Base-by-base conservation (phyloP, 495 filamentous ascomycete species). In the Trypethelium eluteriae region DNA sequence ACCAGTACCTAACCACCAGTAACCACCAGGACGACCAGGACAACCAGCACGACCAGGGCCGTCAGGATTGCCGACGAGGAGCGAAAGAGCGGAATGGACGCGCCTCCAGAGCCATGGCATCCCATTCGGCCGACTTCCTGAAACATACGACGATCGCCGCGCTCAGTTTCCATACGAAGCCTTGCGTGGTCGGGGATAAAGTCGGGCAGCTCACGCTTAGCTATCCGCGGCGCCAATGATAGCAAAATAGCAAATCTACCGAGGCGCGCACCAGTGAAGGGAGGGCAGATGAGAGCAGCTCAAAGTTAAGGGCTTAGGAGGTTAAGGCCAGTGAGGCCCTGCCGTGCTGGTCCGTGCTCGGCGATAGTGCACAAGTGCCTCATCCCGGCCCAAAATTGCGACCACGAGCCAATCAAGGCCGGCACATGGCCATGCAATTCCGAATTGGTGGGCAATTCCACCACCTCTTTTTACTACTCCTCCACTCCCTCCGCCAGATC, bases 81-180 rank as follows among this genome's bases (percentile, higher is more conserved):
- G 25, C 25, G 25, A 25, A 53, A 18, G 49, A 53, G 49, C 49
- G 49, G 49, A 53, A 59, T 35, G 18, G 53, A 7, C 25, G 53
- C 53, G 53, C 11, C 32, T 59, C 53, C 25, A 34, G n/a, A 34
- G 32, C 25, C 25, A 14, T 36, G 25, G 53, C 53, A 59, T 59
- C 25, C 53, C 53, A 59, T 59, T 59, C 53, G 53, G 53, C 53
- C 53, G 53, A 44, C 41, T 44, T 44, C 41, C 41, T 44, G 41
- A 44, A 44, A 44, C 41, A 44, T 44, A 44, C 41, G 41, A 14
- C 41, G 41, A 44, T 44, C 41, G 41, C 25, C 25, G 25, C 25
- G 25, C 25, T 25, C 25, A 25, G 25, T 25, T 25, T 25, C 25
- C 25, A 25, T 25, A 25, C 25, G 25, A 25, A 25, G 25, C 25